Percentiles rank a stretch among this genome's conserved stretches.
Conservation (phyloP, 2,329 filamentous ascomycete species). For the Epichloe uncinata region DNA sequence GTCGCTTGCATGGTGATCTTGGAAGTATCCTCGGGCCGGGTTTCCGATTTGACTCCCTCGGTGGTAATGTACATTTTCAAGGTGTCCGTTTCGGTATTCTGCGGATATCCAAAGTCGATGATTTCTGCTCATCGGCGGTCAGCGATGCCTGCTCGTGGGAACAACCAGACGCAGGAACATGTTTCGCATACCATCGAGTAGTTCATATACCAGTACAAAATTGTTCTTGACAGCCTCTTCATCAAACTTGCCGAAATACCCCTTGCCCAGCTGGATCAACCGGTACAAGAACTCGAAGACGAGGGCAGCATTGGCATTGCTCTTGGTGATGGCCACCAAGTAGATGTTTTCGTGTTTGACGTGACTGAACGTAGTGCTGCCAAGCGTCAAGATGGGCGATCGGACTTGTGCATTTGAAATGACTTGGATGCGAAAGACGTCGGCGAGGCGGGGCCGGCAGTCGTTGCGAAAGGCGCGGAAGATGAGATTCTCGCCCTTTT, state of each 20-base stretch:
- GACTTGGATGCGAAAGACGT: conserved; percentile 98
- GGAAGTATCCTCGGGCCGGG: conserved; percentile 78
- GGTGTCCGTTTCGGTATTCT: conserved; percentile 97
- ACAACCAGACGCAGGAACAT: not conserved
- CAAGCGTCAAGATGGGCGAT: conserved; percentile 91
- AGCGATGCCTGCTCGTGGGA: not conserved
- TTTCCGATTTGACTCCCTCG: conserved; percentile 90
- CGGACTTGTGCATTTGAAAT: conserved; percentile 97
- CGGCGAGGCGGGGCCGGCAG: conserved; percentile 90
- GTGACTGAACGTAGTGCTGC: conserved; percentile 97
- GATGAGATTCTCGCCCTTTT: conserved; percentile 99
- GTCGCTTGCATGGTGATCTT: conserved; percentile 99
- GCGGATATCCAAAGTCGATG: conserved; percentile 95
- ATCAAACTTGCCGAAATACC: conserved; percentile 98
- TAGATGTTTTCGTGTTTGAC: conserved; percentile 99
- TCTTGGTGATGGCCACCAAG: conserved; percentile 92
- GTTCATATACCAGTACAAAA: conserved; percentile 95
- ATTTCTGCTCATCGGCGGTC: conserved; percentile 52
- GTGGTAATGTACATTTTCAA: conserved; percentile 99
- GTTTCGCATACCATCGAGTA: conserved; percentile 61
- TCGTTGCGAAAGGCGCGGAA: conserved; percentile 98
- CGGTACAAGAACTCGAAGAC: conserved; percentile 98
- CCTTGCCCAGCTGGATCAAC: conserved; percentile 76
- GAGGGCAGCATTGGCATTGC: conserved; percentile 94
- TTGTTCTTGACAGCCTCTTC: conserved; percentile 99